These are phyloP conservation scores for Ascochyta lentis DNA, from an alignment of 2,329 filamentous ascomycete genomes.

Conservation along the genomic window DNA sequence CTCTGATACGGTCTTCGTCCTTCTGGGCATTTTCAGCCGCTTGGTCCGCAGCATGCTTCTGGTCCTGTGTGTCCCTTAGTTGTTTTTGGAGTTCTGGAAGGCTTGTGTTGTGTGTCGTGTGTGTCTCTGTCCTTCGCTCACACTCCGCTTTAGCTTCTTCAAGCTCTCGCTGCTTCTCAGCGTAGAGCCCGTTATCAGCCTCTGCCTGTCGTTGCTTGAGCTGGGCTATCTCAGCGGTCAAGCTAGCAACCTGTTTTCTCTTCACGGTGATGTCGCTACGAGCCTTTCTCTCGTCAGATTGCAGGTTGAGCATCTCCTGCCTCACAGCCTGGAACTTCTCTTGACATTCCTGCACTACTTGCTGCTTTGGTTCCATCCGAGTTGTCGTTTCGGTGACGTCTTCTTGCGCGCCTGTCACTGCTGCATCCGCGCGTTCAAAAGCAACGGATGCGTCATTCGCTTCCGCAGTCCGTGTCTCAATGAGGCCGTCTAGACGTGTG, in stretches of 20 bases:
- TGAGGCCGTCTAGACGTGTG: slow-evolving; percentile 51
- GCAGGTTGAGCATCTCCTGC: slow-evolving; percentile 59
- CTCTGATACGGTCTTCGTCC: slow-evolving; percentile 63
- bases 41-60: slow-evolving; percentile 26
- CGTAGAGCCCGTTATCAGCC: slow-evolving; percentile 72
- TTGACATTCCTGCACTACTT: slow-evolving; percentile 58
- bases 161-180: slow-evolving; percentile 65
- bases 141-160: slow-evolving; percentile 63
- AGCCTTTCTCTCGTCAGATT: slow-evolving; percentile 70
- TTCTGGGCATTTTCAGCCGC: slow-evolving; percentile 39
- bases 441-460: slow-evolving; percentile 54
- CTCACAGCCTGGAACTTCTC: slow-evolving; percentile 62
- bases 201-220: slow-evolving; percentile 66
- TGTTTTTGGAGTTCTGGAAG: slow-evolving; percentile 46
- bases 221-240: slow-evolving; percentile 56
- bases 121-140: slow-evolving; percentile 52
- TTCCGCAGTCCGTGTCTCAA: slow-evolving; percentile 55
- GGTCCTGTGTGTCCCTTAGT: slow-evolving; percentile 39
- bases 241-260: slow-evolving; percentile 51
- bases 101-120: slow-evolving; percentile 52
- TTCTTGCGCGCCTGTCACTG: slow-evolving; percentile 46
- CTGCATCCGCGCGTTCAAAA: slow-evolving; percentile 54
- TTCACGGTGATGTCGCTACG: slow-evolving; percentile 63
- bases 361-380: slow-evolving; percentile 53
- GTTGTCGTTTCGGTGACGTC: slow-evolving; percentile 42